Conservation (phyloP, 2,329 filamentous ascomycete species). For the Cladobotryum mycophilum region DNA sequence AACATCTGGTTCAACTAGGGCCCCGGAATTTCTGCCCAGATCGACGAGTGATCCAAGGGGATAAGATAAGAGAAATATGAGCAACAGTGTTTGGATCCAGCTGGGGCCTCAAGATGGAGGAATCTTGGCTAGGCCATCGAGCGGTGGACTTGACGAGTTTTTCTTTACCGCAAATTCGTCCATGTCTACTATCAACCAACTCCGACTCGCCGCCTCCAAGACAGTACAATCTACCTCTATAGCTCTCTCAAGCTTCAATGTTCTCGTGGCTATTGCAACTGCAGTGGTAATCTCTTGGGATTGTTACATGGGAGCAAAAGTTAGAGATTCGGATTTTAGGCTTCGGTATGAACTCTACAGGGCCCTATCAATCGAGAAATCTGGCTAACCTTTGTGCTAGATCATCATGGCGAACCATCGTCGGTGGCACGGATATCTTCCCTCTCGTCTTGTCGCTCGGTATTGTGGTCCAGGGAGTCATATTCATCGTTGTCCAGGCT, state of each 20-base stretch:
- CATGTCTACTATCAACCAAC: constrained; percentile 42
- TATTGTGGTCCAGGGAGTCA: constrained; percentile 51
- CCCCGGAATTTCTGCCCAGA: constrained; percentile 1
- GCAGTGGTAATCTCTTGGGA: constrained; percentile 52
- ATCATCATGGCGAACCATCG: constrained; percentile 34
- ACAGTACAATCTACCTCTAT: constrained; percentile 56
- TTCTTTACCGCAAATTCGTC: constrained; percentile 35
- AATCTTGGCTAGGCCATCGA: constrained; percentile 11
- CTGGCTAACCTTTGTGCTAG: constrained; percentile 18
- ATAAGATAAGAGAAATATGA: constrained; percentile 9
- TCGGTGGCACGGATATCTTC: constrained; percentile 43
- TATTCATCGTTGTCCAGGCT: constrained; percentile 52
- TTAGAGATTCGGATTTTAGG: constrained; percentile 32
- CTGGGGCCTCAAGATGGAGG: constrained; percentile 11
- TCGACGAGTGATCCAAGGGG: background rate
- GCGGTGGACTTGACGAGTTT: constrained; percentile 18
- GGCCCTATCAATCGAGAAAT: background rate
- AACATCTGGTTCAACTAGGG: constrained; percentile 1
- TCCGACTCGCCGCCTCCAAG: constrained; percentile 47
- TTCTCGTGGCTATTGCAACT: constrained; percentile 50
- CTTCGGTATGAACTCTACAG: constrained; percentile 32
- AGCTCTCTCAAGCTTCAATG: constrained; percentile 56
- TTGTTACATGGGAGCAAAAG: constrained; percentile 41
- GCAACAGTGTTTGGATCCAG: constrained; percentile 4
- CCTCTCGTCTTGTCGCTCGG: constrained; percentile 52